phyloP scores from a whole-genome alignment of 352 stramenopile genomes.

The Pythium insidiosum region DNA sequence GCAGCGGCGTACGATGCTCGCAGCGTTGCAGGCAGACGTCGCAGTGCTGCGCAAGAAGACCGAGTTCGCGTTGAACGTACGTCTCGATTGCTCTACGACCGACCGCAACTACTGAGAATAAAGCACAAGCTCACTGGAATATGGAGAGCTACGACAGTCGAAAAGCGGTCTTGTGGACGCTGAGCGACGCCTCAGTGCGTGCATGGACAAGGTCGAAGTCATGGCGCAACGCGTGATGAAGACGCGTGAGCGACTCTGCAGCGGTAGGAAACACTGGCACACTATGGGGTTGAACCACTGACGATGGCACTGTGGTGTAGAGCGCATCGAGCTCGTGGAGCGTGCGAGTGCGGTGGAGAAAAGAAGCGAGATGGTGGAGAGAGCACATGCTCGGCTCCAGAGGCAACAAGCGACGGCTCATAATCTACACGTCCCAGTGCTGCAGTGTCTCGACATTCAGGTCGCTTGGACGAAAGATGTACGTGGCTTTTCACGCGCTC shows the following conservation, averaged over 20 bases:
- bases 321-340: constrained; percentile 55
- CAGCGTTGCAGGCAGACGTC: constrained; percentile 66
- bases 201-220: constrained; percentile 48
- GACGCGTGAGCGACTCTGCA: constrained; percentile 57
- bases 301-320: constrained; percentile 5
- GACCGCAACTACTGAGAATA: no score
- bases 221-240: constrained; percentile 62
- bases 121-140: no score
- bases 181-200: constrained; percentile 34
- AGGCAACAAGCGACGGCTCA: no score
- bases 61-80: constrained; percentile 52
- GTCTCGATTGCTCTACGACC: constrained; percentile 5
- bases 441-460: constrained; percentile 64
- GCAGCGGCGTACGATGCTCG: constrained; percentile 68
- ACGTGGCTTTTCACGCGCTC: neutral
- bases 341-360: constrained; percentile 40
- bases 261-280: constrained; percentile 13
- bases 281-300: neutral
- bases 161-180: constrained; percentile 42
- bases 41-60: constrained; percentile 75
- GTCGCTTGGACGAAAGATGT: constrained; percentile 54
- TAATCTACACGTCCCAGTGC: constrained; percentile 35
- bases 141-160: no score
- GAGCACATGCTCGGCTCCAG: constrained; percentile 35
- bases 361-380: constrained; percentile 25